These are phyloP conservation scores for Pseudogymnoascus verrucosus DNA, from an alignment of 2,329 filamentous ascomycete genomes.

Conservation along the genomic window DNA sequence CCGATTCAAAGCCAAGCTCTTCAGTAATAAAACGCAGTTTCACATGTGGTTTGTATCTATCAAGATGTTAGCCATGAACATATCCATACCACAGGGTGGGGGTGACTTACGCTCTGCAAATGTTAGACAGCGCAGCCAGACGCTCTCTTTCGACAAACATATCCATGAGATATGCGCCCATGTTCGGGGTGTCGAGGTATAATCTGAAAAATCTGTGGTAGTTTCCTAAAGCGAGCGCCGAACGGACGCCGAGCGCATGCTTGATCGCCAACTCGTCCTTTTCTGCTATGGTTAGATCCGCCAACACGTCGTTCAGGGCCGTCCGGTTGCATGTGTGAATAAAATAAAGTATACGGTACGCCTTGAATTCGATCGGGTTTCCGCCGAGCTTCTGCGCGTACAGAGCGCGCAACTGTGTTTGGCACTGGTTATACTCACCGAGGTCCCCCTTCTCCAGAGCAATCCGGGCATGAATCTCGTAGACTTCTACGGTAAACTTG, in stretches of 20 bases:
- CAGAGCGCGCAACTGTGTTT: conserved; percentile 89
- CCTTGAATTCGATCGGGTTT: conserved; percentile 92
- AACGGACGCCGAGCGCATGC: conserved; percentile 86
- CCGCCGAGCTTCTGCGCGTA: conserved; percentile 83
- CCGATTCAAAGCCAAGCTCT: conserved; percentile 91
- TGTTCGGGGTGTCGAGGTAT: conserved; percentile 87
- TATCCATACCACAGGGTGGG: background rate
- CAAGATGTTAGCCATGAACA: conserved; percentile 37
- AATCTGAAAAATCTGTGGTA: conserved; percentile 98
- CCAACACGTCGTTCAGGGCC: conserved; percentile 95
- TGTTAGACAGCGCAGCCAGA: conserved; percentile 78
- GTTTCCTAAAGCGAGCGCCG: conserved; percentile 85
- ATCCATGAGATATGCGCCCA: conserved; percentile 98
- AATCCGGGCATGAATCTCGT: conserved; percentile 96
- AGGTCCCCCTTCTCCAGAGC: conserved; percentile 96
- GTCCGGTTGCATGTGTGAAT: conserved; percentile 98
- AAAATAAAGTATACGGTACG: conserved; percentile 99
- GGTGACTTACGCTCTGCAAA: conserved; percentile 84
- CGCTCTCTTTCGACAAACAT: conserved; percentile 96
- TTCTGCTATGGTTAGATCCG: conserved; percentile 97
- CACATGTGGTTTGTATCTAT: conserved; percentile 85
- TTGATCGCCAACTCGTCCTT: conserved; percentile 78
- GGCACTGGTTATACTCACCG: conserved; percentile 99
- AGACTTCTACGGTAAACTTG: conserved; percentile 91
- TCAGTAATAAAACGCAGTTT: conserved; percentile 87